Evolutionary conservation across 805 yeast species (phyloP), one percentile per base, ranked within the genome.

Genomic region (Zygosaccharomyces gambellarensis): DNA sequence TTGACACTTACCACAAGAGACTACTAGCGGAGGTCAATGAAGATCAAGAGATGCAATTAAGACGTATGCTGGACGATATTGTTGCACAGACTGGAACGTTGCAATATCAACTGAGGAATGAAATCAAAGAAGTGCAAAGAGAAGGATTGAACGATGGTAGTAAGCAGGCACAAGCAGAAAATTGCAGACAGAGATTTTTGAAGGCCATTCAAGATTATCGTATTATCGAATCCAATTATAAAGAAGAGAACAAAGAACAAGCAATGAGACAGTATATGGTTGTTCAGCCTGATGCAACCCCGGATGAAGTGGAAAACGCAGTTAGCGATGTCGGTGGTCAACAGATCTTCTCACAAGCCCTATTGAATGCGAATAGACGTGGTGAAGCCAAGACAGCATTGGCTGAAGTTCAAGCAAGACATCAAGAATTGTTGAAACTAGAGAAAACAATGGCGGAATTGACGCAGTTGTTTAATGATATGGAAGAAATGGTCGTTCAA

Each of bases 301-400:
- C 85, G 25, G 86, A 77, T 45, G 95, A 92, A 72, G 87, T 92
- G 53, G 81, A 80, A 56, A 87, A 84, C 46, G 96, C 90, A 44
- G 83, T 90, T 50, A 90, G 85, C 59, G 95, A 89, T 62, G 81
- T 80, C 48, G 87, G 85, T 56, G 86, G 89, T 47, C 90, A 85
- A 66, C 98, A 92, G 72, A 87, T 90, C 60, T 94, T 94, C 72
- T 89, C 95, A 51, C 96, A 90, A 71, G 97, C 97, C 34, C 76
- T 89, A 56, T 75, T 85, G 73, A 85, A 85, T 70, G 83, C 90
- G 47, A 87, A 87, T 65, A 83, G 95, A 71, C 81, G 90, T 65
- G 96, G 96, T 60, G 97, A 94, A 72, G 97, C 98, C 39, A 82
- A 94, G 69, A 82, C 97, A 30, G 98, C 95, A 2, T 78, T 94